Evolutionary conservation across 352 stramenopile species (phyloP).

Genomic region (Blastocystis sp.): DNA sequence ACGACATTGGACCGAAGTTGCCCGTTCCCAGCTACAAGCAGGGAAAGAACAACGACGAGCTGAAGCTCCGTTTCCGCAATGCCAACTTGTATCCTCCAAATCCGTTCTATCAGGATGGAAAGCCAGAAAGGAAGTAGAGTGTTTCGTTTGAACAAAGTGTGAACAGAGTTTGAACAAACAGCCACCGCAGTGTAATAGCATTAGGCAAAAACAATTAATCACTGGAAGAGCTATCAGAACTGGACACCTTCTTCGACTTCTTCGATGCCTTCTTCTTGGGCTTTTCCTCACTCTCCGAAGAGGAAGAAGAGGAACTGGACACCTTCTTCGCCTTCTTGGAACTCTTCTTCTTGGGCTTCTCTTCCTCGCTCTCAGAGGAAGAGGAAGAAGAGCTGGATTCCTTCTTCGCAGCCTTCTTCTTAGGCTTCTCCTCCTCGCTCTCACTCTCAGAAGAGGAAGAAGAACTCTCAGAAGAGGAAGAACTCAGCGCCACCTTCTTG

Average conservation of each 20-base stretch:
- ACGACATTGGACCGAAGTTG: slow-evolving; percentile 69
- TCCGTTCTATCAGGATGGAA: slow-evolving; percentile 72
- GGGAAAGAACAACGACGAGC: slow-evolving; percentile 11
- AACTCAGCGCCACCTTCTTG: background rate
- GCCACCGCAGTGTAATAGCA: too few species aligned
- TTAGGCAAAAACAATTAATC: slow-evolving; percentile 62
- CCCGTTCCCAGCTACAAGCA: slow-evolving; percentile 68
- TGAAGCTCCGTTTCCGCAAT: slow-evolving; percentile 71
- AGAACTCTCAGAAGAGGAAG: slow-evolving; percentile 49
- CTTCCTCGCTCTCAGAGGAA: slow-evolving; percentile 36
- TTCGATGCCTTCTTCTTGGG: slow-evolving; percentile 20
- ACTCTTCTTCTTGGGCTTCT: slow-evolving; percentile 67
- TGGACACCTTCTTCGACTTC: slow-evolving; percentile 13
- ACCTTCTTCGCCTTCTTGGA: slow-evolving; percentile 56
- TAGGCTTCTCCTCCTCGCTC: slow-evolving; percentile 66
- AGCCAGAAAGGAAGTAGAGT: slow-evolving; percentile 14
- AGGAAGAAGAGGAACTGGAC: slow-evolving; percentile 7
- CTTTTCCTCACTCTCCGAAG: background rate
- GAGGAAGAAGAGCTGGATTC: slow-evolving; percentile 21
- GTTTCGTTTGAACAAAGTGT: background rate
- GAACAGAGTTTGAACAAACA: too few species aligned
- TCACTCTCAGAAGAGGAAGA: slow-evolving; percentile 7
- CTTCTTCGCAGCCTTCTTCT: slow-evolving; percentile 59
- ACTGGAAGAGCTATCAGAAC: slow-evolving; percentile 11
- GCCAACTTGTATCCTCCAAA: slow-evolving; percentile 71